phyloP scores from a whole-genome alignment of 441 rosid species.

The Gossypium davidsonii region DNA sequence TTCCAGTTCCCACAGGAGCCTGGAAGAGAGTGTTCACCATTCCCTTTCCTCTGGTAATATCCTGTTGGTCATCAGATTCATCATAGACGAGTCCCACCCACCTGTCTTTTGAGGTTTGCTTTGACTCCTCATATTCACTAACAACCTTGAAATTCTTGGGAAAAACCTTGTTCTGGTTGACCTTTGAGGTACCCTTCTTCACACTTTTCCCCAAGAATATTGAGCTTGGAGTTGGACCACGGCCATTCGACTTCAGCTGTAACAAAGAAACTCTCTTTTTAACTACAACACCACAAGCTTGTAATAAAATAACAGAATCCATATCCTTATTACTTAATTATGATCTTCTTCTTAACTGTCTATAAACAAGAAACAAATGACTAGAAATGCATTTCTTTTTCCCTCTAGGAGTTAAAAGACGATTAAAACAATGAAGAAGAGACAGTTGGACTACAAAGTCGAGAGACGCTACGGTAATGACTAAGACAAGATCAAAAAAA shows the following conservation, averaged over 20 bases:
- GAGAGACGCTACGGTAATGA: slow-evolving; percentile 9
- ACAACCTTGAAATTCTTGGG: slow-evolving; percentile 43
- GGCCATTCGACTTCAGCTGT: slow-evolving; percentile 65
- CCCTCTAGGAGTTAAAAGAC: not conserved
- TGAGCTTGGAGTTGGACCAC: slow-evolving; percentile 51
- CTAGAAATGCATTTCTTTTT: not conserved
- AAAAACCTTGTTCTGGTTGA: slow-evolving; percentile 29
- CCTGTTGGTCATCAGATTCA: slow-evolving; percentile 84
- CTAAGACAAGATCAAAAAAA: not conserved
- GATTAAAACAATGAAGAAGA: slow-evolving; percentile 8
- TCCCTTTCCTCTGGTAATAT: slow-evolving; percentile 85
- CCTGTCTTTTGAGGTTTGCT: slow-evolving; percentile 65
- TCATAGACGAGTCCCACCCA: slow-evolving; percentile 72
- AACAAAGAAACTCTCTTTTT: slow-evolving; percentile 1
- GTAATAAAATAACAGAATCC: not conserved
- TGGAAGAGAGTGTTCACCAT: slow-evolving; percentile 87
- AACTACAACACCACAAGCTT: not conserved
- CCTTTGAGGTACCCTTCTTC: slow-evolving; percentile 47
- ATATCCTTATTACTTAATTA: not conserved
- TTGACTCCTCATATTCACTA: slow-evolving; percentile 41
- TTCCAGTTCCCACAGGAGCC: slow-evolving; percentile 70
- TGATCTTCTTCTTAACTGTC: not conserved
- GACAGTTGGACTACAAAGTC: not conserved
- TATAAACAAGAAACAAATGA: not conserved
- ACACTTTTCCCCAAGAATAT: slow-evolving; percentile 52